Evolutionary conservation across 208 protist species (phyloP), one percentile per base, ranked within the genome.

Genomic region (Naegleria lovaniensis): DNA sequence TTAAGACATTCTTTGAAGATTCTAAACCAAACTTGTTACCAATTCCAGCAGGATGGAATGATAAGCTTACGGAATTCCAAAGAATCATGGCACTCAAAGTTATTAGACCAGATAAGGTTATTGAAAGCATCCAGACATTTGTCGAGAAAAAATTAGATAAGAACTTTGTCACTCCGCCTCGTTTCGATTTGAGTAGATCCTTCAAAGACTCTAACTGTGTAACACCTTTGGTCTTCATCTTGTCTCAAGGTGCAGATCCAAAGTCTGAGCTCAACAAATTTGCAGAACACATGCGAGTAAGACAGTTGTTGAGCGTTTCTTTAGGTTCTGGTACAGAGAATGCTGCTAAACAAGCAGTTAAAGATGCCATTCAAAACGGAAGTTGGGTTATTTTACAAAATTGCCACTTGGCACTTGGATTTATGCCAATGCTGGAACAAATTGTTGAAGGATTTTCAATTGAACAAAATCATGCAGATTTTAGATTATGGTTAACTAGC

Each of bases 321-420:
- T 95, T 99, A 13, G 99, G 99, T 33, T 97, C 99, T 92, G 98
- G 98, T 43, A 98, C 99, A 93, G 99, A 98, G n/a, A 96, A 96
- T 13, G 96, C 97, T 5, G 98, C 98, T 38, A 97, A 99, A 94
- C 94, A 95, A 67, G 95, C 98, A 94, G 94, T 99, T 88, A 95
- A 95, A 39, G 96, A 98, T 90, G 98, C 95, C 33, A 97, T 97
- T 93, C 96, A 98, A 93, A 96, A 95, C 55, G 98, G 98, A 9
- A 94, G 95, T 52, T 99, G 98, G 97, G 96, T 98, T 83, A 93
- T 99, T 79, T 94, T 99, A 88, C 98, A 99, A 95, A 99, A 99
- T 93, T 99, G 98, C 93, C 99, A 99, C 92, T 93, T 99, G 25
- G 96, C 97, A 48, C 96, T 95, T 38, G 98, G 96, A 55, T 99